Conservation (phyloP, 139 green algal genomes). For the Edaphochlamys debaryana region DNA sequence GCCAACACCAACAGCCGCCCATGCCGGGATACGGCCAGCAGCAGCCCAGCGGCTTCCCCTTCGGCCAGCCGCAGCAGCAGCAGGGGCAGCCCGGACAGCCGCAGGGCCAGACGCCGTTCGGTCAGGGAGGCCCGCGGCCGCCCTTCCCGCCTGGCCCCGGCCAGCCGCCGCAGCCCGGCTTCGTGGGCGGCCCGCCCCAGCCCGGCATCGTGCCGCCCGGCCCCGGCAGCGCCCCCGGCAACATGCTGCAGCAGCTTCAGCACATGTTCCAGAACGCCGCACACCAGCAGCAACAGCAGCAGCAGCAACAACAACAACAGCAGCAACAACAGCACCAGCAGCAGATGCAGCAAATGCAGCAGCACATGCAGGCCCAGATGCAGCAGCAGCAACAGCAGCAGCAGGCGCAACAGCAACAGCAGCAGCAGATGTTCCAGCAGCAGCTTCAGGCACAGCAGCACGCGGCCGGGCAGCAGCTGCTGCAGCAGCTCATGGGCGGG, state of each 20-base stretch:
- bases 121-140: too few species aligned
- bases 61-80: neutral
- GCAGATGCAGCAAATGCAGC: neutral
- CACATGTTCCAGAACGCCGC: neutral
- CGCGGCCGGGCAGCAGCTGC: neutral
- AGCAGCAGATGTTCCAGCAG: neutral
- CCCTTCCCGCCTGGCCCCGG: neutral
- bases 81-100: neutral
- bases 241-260: conserved; percentile 6
- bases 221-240: conserved; percentile 4
- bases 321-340: conserved; percentile 4
- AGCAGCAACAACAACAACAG: conserved; percentile 8
- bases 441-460: neutral
- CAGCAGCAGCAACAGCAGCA: neutral
- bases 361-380: neutral
- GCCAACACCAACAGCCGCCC: conserved; percentile 1
- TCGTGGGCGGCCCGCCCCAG: too few species aligned
- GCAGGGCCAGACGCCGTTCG: neutral
- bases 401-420: neutral
- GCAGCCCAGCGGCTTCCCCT: neutral
- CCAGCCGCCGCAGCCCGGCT: neutral
- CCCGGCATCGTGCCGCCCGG: too few species aligned
- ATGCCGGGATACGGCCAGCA: neutral
- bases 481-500: conserved; percentile 34
- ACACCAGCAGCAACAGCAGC: conserved; percentile 2